Evolutionary conservation across 106 monocot species (phyloP).

Genomic region (Platanthera guangdongensis): DNA sequence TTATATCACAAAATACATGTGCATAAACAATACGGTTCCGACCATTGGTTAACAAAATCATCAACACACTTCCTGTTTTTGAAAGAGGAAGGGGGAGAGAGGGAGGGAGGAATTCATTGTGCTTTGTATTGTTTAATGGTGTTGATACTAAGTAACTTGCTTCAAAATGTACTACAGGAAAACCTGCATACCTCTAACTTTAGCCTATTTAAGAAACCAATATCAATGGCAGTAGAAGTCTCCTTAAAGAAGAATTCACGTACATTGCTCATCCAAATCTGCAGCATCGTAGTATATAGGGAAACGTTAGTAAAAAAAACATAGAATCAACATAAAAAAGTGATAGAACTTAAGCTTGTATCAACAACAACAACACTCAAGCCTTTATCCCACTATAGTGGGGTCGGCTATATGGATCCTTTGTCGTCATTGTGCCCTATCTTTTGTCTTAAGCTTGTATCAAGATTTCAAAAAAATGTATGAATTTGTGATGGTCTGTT

Average conservation of each 20-base stretch:
- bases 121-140: not conserved
- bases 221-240: conserved; percentile 28
- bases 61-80: not conserved
- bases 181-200: conserved; percentile 38
- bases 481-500: not conserved
- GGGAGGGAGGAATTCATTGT: not conserved
- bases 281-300: conserved; percentile 2
- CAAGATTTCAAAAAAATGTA: not conserved
- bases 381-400: too few relatives aligned
- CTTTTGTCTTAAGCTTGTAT: too few relatives aligned
- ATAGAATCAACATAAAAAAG: not conserved
- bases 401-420: too few relatives aligned
- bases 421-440: too few relatives aligned
- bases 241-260: conserved; percentile 26
- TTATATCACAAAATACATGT: not conserved
- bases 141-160: not conserved
- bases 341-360: not conserved
- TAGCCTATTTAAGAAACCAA: conserved; percentile 39
- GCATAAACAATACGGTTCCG: not conserved
- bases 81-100: not conserved
- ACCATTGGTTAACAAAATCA: not conserved
- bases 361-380: not conserved
- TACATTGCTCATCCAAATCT: conserved; percentile 47
- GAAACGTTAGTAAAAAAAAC: not conserved
- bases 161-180: not conserved